Evolutionary conservation across 2,329 filamentous ascomycete species (phyloP), one percentile per base, ranked within the genome.

Genomic region (Epichloe coenophiala): DNA sequence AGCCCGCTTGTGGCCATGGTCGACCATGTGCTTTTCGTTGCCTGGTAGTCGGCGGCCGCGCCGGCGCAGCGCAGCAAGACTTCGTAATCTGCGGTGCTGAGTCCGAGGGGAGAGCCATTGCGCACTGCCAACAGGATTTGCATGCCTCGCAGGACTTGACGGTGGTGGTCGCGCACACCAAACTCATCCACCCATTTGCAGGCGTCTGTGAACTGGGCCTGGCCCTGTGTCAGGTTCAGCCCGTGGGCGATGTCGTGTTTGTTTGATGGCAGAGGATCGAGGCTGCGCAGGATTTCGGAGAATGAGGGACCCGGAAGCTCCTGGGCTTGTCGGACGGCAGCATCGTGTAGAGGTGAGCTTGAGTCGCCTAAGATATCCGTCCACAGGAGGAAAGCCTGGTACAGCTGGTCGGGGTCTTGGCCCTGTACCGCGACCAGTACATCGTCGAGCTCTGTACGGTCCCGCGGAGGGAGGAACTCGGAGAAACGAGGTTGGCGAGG

Each of bases 221-320:
- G 74, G 56, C 63, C 72, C 13, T 57, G 51, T 3, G 64, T 56
- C 48, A 77, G 62, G 15, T 59, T 55, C 17, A 72, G 53, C 15
- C 70, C 67, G 37, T 72, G 60, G 11, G 67, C 65, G 3, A 71
- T 61, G 60, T 83, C 81, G 19, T 78, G 61, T 12, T 73, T 63
- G 19, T 65, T 61, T 11, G 17, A 33, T 17, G 64, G 59, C 4
- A 76, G 58, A 0, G 84, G 83, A 51, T 86, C 80, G 8, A 89
- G 64, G 5, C 73, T 70, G 36, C 74, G 73, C 33, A 90, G 62
- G 9, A 85, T 74, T 55, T 84, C 80, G 1, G 80, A 78, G 59
- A 88, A 81, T 1, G 74, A 74, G 1, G 73, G 68, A 2, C 71
- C 63, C 0, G 82, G 72, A 21, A 88, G 60, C 0, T 54, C 47